A percentile compares a stretch with the other conserved stretches of the same genome.
Conservation (phyloP, 441 rosid species). For the Bocquillonia castaneifolia region DNA sequence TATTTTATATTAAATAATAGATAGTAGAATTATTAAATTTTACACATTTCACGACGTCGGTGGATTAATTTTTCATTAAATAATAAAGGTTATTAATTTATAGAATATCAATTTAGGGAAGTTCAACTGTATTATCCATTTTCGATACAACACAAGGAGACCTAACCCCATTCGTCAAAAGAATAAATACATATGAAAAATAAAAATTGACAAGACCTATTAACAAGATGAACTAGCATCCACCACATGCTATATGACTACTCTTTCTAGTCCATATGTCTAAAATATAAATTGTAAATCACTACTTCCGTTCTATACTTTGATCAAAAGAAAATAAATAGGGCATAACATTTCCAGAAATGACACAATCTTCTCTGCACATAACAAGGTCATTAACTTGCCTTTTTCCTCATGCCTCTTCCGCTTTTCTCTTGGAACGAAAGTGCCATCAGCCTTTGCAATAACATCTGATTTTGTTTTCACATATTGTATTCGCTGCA, state of each 20-base stretch:
- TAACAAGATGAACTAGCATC: background rate
- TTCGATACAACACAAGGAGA: background rate
- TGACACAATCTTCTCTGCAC: background rate
- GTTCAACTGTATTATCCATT: too few species aligned
- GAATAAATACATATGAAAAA: background rate
- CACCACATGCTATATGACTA: background rate
- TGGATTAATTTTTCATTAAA: constrained; percentile 58
- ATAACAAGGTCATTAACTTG: constrained; percentile 13
- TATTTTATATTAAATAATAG: too few species aligned
- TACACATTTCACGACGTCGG: too few species aligned
- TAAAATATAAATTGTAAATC: background rate
- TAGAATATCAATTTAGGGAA: background rate
- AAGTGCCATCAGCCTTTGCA: constrained; percentile 93
- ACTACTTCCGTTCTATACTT: background rate
- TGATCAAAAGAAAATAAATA: background rate
- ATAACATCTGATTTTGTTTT: constrained; percentile 87
- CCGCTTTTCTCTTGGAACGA: constrained; percentile 87
- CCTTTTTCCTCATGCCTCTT: constrained; percentile 94
- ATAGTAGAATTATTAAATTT: too few species aligned
- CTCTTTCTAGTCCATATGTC: background rate
- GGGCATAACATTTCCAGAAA: background rate
- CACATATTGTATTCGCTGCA: constrained; percentile 84
- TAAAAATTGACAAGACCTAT: too few species aligned
- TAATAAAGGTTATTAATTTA: too few species aligned
- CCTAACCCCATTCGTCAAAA: background rate